Evolutionary conservation across 2,329 filamentous ascomycete genomes (phyloP).

Genomic region (Hypomyces perniciosus): DNA sequence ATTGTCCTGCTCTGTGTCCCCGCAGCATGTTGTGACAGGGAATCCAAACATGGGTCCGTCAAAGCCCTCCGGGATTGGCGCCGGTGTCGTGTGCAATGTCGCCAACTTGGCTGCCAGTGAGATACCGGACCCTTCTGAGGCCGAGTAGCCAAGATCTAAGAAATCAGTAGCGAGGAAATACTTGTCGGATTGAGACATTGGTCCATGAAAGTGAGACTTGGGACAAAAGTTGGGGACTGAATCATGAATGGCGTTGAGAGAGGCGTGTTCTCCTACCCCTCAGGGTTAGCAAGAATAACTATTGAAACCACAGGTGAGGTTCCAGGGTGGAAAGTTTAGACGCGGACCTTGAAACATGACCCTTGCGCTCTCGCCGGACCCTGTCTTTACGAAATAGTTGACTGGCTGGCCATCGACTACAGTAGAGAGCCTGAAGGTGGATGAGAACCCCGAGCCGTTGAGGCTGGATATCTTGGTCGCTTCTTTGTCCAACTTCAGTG

Average conservation of each 20-base stretch:
- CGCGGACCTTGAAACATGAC: constrained; percentile 62
- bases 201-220: constrained; percentile 65
- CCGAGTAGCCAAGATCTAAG: constrained; percentile 53
- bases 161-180: constrained; percentile 72
- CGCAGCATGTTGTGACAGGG: constrained; percentile 78
- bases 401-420: constrained; percentile 42
- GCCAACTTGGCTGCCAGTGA: constrained; percentile 72
- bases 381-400: constrained; percentile 69
- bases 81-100: constrained; percentile 68
- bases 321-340: neutral
- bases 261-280: constrained; percentile 66
- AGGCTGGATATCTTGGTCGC: constrained; percentile 51
- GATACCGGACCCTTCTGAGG: constrained; percentile 39
- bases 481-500: constrained; percentile 52
- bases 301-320: neutral
- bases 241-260: constrained; percentile 72
- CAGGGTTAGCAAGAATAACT: neutral
- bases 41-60: constrained; percentile 70
- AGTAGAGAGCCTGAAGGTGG: constrained; percentile 54
- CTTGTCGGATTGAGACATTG: constrained; percentile 43
- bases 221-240: constrained; percentile 72
- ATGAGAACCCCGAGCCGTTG: constrained; percentile 63
- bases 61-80: constrained; percentile 56
- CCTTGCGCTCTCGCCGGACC: constrained; percentile 50
- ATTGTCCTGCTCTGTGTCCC: constrained; percentile 78